These are phyloP conservation scores for Penicillium robsamsonii DNA, from an alignment of 495 filamentous ascomycete species.

Conservation along the genomic window DNA sequence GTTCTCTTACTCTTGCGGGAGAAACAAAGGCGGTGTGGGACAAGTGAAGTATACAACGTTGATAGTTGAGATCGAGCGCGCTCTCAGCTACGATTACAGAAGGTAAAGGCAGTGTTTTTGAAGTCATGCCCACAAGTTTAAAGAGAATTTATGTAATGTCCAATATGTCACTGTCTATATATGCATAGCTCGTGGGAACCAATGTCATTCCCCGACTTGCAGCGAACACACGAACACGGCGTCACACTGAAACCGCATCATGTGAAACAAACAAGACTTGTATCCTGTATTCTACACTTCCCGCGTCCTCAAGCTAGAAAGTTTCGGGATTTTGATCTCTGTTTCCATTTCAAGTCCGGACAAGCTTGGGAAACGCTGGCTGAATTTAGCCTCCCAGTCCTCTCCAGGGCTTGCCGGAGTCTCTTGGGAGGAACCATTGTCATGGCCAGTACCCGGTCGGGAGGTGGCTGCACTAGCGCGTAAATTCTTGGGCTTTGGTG, in stretches of 20 bases:
- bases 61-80: no score
- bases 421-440: constrained; percentile 21
- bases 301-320: constrained; percentile 39
- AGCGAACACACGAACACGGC: constrained; percentile 14
- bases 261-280: constrained; percentile 15
- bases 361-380: constrained; percentile 77
- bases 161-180: constrained; percentile 29
- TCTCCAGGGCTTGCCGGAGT: constrained; percentile 38
- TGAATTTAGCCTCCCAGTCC: constrained; percentile 73
- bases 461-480: constrained; percentile 42
- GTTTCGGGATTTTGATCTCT: constrained; percentile 53
- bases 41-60: not conserved
- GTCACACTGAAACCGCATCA: constrained; percentile 26
- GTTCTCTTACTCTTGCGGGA: constrained; percentile 15
- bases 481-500: constrained; percentile 61
- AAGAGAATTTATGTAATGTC: constrained; percentile 10
- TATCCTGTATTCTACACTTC: constrained; percentile 34
- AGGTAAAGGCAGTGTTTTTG: not conserved
- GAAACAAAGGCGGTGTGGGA: constrained; percentile 25
- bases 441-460: constrained; percentile 23
- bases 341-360: constrained; percentile 77
- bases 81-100: not conserved
- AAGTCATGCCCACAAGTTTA: not conserved
- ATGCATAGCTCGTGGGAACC: constrained; percentile 24
- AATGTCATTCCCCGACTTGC: constrained; percentile 20